Percentiles rank a stretch among this genome's conserved stretches.
These are phyloP conservation scores for Populus simonii DNA, from an alignment of 345 rosid genomes.

Conservation along the genomic window DNA sequence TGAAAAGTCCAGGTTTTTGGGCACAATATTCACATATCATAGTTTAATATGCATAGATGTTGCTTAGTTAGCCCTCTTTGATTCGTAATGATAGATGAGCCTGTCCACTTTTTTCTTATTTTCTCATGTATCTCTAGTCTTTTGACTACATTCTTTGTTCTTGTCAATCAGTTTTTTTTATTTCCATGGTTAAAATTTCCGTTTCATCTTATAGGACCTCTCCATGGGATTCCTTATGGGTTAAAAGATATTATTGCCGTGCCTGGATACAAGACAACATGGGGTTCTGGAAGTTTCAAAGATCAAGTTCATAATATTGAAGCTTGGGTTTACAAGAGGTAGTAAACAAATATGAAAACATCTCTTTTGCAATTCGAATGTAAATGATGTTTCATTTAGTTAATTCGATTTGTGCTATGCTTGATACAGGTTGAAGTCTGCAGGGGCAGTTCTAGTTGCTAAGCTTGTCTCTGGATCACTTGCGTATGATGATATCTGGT, in stretches of 20 bases:
- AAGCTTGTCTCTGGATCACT: constrained; percentile 80
- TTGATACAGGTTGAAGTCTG: constrained; percentile 49
- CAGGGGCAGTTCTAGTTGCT: constrained; percentile 87
- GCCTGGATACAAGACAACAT: constrained; percentile 76
- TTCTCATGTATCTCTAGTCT: neutral
- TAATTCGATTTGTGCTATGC: neutral
- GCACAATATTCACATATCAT: neutral
- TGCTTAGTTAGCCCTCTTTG: neutral
- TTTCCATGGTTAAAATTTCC: neutral
- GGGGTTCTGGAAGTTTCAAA: constrained; percentile 80
- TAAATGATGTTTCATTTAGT: neutral
- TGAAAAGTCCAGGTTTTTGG: neutral
- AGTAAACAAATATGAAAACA: neutral
- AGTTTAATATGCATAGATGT: neutral
- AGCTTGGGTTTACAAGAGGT: constrained; percentile 93
- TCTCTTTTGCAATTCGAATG: neutral
- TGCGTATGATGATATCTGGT: constrained; percentile 92
- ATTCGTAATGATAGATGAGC: neutral
- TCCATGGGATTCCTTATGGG: constrained; percentile 90
- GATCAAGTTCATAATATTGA: constrained; percentile 66
- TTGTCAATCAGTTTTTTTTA: neutral
- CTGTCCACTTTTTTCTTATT: neutral
- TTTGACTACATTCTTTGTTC: neutral
- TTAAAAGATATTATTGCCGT: constrained; percentile 78
- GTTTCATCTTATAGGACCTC: constrained; percentile 57